phyloP scores from a whole-genome alignment of 345 rosid genomes.

The Punica granatum region DNA sequence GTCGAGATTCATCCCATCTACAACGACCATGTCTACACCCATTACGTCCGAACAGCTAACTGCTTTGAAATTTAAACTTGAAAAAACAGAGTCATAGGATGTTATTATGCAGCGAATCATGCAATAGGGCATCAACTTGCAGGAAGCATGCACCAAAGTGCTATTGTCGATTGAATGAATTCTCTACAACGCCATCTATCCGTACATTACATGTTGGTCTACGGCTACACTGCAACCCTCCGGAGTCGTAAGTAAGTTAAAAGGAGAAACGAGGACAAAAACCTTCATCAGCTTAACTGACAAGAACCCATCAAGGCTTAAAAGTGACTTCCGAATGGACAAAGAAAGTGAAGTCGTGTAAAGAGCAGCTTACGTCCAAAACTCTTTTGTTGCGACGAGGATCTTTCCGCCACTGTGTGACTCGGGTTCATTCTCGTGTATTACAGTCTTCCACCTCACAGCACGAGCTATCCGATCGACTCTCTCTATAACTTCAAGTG shows the following conservation, averaged over 20 bases:
- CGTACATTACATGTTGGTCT: background rate
- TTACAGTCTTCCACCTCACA: conserved; percentile 56
- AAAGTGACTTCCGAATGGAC: background rate
- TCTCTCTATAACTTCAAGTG: conserved; percentile 77
- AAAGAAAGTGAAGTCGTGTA: no score
- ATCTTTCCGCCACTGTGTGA: conserved; percentile 65
- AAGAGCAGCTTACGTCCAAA: conserved; percentile 43
- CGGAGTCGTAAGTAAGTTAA: background rate
- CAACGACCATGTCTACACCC: no score
- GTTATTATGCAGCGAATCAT: no score
- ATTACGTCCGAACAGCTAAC: no score
- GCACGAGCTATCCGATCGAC: conserved; percentile 60
- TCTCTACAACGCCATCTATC: background rate
- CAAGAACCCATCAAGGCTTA: background rate
- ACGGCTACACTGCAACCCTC: background rate
- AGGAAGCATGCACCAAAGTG: background rate
- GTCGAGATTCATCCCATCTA: background rate
- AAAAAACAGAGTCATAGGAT: no score
- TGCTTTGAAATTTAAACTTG: no score
- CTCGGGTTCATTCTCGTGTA: conserved; percentile 67
- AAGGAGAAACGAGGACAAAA: background rate
- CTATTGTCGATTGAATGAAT: background rate
- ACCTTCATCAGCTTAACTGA: background rate
- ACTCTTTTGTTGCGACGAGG: conserved; percentile 63
- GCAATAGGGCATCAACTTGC: no score